These are phyloP conservation scores for Ensete ventricosum DNA, from an alignment of 176 grass and related monocot species.

Conservation along the genomic window DNA sequence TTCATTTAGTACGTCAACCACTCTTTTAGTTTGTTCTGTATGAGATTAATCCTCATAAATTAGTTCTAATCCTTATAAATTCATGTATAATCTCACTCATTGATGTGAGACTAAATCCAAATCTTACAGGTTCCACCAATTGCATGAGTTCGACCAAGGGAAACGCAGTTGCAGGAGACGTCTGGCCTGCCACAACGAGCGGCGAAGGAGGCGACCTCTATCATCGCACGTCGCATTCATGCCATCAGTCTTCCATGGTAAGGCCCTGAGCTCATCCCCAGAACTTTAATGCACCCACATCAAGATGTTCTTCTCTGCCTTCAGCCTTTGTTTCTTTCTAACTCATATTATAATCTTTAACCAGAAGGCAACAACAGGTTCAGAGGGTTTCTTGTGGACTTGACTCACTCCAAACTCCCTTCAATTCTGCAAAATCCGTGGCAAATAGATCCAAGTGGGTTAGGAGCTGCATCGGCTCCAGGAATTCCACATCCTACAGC, in stretches of 20 bases:
- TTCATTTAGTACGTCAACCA: neutral
- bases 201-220: constrained; percentile 6
- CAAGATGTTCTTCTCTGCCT: neutral
- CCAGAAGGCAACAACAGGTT: constrained; percentile 5
- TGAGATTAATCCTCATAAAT: too few species aligned
- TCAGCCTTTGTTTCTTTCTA: neutral
- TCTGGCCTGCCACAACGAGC: constrained; percentile 9
- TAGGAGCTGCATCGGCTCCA: neutral
- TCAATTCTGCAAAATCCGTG: neutral
- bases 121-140: constrained; percentile 12
- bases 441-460: neutral
- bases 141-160: constrained; percentile 18
- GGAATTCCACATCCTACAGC: neutral
- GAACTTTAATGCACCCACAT: neutral
- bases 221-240: neutral
- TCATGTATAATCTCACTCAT: too few species aligned
- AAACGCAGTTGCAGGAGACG: constrained; percentile 19
- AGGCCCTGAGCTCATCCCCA: neutral
- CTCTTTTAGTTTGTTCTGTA: too few species aligned
- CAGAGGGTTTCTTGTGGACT: constrained; percentile 4
- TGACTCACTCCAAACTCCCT: neutral
- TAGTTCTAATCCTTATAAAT: too few species aligned
- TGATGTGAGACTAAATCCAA: too few species aligned
- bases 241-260: neutral
- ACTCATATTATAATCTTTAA: neutral